phyloP scores from a whole-genome alignment of 306 rosid species.

The Sindora glabra region DNA sequence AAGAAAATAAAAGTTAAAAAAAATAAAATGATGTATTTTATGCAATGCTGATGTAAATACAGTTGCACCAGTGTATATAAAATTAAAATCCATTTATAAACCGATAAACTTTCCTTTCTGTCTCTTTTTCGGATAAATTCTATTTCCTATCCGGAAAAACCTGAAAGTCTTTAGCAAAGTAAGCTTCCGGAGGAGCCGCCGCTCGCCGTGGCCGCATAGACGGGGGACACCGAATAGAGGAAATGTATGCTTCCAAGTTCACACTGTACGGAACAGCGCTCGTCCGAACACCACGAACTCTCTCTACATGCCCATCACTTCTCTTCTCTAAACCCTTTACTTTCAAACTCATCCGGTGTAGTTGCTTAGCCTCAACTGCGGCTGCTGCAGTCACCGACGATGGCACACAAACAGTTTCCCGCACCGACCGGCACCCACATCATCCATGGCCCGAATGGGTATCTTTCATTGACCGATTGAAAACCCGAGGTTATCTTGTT shows the following conservation, averaged over 20 bases:
- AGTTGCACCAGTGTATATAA: too few species aligned
- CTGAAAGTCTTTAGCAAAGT: too few species aligned
- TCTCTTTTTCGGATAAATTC: too few species aligned
- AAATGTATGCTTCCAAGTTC: slow-evolving; percentile 54
- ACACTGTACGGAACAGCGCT: slow-evolving; percentile 40
- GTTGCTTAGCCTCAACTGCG: slow-evolving; percentile 20
- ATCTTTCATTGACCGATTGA: slow-evolving; percentile 70
- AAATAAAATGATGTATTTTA: too few species aligned
- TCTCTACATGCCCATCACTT: slow-evolving; percentile 14
- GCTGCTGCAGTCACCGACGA: slow-evolving; percentile 11
- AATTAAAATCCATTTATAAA: too few species aligned
- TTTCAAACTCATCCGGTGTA: slow-evolving; percentile 9
- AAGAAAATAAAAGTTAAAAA: too few species aligned
- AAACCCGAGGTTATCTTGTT: slow-evolving; percentile 52
- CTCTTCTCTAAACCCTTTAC: slow-evolving; percentile 26
- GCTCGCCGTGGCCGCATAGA: not conserved
- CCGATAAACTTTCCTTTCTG: too few species aligned
- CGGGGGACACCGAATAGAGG: too few species aligned
- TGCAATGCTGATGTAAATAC: too few species aligned
- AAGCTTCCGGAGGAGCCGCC: not conserved
- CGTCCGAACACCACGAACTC: slow-evolving; percentile 26
- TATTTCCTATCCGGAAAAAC: too few species aligned
- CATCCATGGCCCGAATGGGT: slow-evolving; percentile 99
- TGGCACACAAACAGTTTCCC: slow-evolving; percentile 12
- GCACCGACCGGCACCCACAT: not conserved